phyloP scores from a whole-genome alignment of 2,329 filamentous ascomycete species.

The Paramyrothecium sp. region DNA sequence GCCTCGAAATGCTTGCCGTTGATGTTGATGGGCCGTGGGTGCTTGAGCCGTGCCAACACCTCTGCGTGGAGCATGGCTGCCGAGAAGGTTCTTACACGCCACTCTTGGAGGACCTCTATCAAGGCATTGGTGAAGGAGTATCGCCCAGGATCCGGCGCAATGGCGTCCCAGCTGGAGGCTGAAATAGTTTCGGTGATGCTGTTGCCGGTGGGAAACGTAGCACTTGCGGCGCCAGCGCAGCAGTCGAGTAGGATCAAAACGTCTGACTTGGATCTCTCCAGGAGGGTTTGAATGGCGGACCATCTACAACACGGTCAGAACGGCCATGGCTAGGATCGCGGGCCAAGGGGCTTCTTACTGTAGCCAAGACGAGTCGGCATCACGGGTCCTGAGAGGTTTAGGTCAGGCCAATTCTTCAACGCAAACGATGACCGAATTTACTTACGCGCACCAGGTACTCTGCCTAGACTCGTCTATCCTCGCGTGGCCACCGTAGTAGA shows the following conservation, averaged over 20 bases:
- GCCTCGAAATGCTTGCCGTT: slow-evolving; percentile 58
- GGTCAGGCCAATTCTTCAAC: background rate
- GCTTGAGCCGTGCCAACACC: slow-evolving; percentile 57
- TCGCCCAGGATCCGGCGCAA: slow-evolving; percentile 56
- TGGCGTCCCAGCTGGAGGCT: slow-evolving; percentile 61
- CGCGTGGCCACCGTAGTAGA: slow-evolving; percentile 61
- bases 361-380: slow-evolving; percentile 51
- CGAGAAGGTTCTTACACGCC: slow-evolving; percentile 53
- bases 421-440: slow-evolving; percentile 11
- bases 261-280: slow-evolving; percentile 57
- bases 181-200: slow-evolving; percentile 63
- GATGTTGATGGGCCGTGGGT: slow-evolving; percentile 55
- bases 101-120: slow-evolving; percentile 58
- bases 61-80: slow-evolving; percentile 62
- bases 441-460: slow-evolving; percentile 60
- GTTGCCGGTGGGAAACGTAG: slow-evolving; percentile 55
- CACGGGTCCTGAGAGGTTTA: slow-evolving; percentile 38
- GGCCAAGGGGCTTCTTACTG: slow-evolving; percentile 38
- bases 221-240: slow-evolving; percentile 59
- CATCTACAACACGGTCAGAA: slow-evolving; percentile 34
- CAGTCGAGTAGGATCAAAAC: slow-evolving; percentile 59
- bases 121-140: slow-evolving; percentile 60
- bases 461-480: slow-evolving; percentile 59
- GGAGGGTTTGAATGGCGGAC: slow-evolving; percentile 59
- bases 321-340: background rate